Conservation (phyloP, 2,329 filamentous ascomycete species). For the Fusarium sp. region DNA sequence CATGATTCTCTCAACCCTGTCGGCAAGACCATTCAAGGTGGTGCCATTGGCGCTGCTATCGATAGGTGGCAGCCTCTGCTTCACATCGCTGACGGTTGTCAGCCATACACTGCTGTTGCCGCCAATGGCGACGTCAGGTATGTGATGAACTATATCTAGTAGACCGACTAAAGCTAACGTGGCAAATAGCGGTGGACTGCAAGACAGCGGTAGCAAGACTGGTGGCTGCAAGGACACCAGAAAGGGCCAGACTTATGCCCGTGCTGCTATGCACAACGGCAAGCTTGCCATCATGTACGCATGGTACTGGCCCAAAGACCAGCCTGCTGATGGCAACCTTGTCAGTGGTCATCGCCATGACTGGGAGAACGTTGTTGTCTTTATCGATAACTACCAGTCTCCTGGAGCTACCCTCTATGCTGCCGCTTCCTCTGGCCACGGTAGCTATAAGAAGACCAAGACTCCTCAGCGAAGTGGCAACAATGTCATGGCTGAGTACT, state of each 20-base stretch:
- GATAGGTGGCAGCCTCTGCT: conserved; percentile 49
- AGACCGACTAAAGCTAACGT: not conserved
- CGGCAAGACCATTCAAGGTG: conserved; percentile 42
- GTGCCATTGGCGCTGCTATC: conserved; percentile 43
- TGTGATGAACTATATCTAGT: fast-evolving
- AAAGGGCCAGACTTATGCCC: conserved; percentile 55
- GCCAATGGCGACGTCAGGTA: conserved; percentile 66
- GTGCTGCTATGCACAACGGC: conserved; percentile 38
- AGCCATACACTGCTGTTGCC: conserved; percentile 71
- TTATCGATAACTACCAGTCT: conserved; percentile 38
- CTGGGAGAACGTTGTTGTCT: not conserved
- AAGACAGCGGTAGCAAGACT: conserved; percentile 44
- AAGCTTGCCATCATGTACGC: not conserved
- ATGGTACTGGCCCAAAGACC: not conserved
- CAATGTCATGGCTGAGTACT: conserved; percentile 50
- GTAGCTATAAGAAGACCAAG: conserved; percentile 48
- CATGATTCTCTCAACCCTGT: conserved; percentile 47
- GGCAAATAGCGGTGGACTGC: conserved; percentile 49
- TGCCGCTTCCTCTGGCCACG: conserved; percentile 52
- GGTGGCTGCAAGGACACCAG: conserved; percentile 49
- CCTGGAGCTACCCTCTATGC: conserved; percentile 48
- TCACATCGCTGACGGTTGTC: conserved; percentile 67
- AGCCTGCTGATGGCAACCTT: not conserved
- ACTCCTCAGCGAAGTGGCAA: conserved; percentile 36
- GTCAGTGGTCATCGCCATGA: not conserved